Base-by-base conservation (phyloP, 2,329 filamentous ascomycete genomes). In the Xylariomycetidae sp. region DNA sequence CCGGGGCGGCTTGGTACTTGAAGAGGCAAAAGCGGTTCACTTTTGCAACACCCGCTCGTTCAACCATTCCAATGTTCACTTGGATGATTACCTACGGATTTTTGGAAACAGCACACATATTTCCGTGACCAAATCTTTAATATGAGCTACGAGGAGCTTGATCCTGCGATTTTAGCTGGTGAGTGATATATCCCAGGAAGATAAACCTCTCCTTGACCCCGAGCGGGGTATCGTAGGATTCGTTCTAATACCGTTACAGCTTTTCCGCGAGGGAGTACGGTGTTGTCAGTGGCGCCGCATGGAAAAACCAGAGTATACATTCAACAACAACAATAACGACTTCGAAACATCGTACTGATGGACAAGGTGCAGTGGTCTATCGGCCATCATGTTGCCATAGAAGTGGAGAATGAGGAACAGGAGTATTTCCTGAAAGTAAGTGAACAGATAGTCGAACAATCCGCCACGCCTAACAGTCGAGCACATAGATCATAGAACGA, bases 381-480 rank as follows among this genome's bases (percentile, higher is more conserved):
- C 22, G 31, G 31, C 12, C 16, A 28, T 16, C n/a, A 29, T 20
- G 25, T 44, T 11, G 33, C 40, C 17, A 15, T 41, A 10, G 25
- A 34, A 16, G 30, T 37, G 3, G 28, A 34, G 10, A 22, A 25
- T 10, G 33, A 40, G n/a, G 38, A 44, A 23, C 36, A 36, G 16
- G 15, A 15, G 10, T 46, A 40, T 25, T 46, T 46, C 17, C 25
- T 42, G 6, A 46, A 44, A 35, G 44, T 41, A 19, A n/a, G 26
- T 10, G 8, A 5, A 27, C 11, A 16, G 14, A 14, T 16, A 18
- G 19, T 16, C 8, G 25, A 34, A 8, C 15, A 5, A 27, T n/a
- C 6, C 3, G 16, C 29, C 9, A 14, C 14, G n/a, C 31, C 7
- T 15, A 11, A 13, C 14, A 6, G 15, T 5, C 10, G 14, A 18